Evolutionary conservation across 2,329 filamentous ascomycete genomes (phyloP), one percentile per base, ranked within the genome.

Genomic region (Talaromyces albobiverticillius): DNA sequence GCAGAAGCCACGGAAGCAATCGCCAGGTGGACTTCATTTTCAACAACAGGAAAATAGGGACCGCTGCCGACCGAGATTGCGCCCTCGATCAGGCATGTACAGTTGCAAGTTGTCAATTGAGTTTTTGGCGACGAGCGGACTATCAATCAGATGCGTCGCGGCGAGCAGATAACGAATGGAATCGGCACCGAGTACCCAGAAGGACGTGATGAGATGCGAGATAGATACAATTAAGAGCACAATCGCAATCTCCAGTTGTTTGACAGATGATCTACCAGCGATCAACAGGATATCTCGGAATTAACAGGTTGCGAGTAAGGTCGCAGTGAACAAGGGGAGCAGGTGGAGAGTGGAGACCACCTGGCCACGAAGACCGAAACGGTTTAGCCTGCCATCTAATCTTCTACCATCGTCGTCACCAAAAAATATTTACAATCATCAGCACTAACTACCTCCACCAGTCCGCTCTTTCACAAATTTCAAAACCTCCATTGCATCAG

Each of bases 141-240:
- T n/a, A n/a, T n/a, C n/a, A n/a, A n/a, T n/a, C n/a, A n/a, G n/a
- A n/a, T 48, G 26, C 26, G 26, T 29, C 26, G 26, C 10, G 26
- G 26, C 26, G 26, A 29, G 5, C 26, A 23, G 46, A 47, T 67
- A 80, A 79, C 78, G 79, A 82, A 68, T 67, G 80, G 69, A 82
- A 82, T 73, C 66, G 79, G 79, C 68, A 81, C 76, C 58, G 65
- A 81, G 74, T 77, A 77, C 79, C 78, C 56, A 23, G n/a, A 29
- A 31, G 18, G 13, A 40, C 10, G 26, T 10, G 26, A n/a, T n/a
- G n/a, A n/a, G 22, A 45, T 10, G 32, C 7, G 26, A 50, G 20
- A 38, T 32, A 22, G 46, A n/a, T n/a, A n/a, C n/a, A n/a, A 20
- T 36, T 34, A 23, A n/a, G 14, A 22, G 34, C 46, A 16, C 31